Percentiles rank a stretch among this genome's conserved stretches.
Conservation (phyloP, 768 basidiomycete genomes). For the Russula earlei region DNA sequence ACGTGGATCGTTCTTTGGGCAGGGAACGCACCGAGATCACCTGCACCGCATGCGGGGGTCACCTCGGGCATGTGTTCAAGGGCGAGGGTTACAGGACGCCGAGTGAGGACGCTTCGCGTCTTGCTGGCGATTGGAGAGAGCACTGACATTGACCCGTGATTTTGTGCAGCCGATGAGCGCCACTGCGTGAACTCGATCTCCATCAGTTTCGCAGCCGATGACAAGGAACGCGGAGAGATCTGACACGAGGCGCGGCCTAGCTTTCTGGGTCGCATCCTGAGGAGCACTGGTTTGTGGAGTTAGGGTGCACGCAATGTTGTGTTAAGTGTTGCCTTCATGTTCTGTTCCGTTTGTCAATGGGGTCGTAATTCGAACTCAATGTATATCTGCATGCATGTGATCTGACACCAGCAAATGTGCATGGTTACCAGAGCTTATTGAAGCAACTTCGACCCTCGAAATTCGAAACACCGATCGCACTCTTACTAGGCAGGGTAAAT, state of each 20-base stretch:
- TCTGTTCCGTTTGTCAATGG: no score
- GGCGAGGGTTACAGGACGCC: conserved; percentile 79
- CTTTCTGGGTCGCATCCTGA: background rate
- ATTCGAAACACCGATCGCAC: no score
- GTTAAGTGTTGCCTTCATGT: no score
- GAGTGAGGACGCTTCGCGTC: conserved; percentile 32
- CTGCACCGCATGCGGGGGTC: conserved; percentile 85
- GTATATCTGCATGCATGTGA: no score
- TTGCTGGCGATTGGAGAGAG: background rate
- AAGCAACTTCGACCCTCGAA: no score
- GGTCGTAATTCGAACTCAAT: no score
- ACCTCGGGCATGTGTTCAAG: conserved; percentile 93
- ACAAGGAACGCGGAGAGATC: conserved; percentile 3
- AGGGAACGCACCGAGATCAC: conserved; percentile 78
- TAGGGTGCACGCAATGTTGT: background rate
- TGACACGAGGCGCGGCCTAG: background rate
- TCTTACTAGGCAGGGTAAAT: no score
- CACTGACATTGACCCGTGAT: background rate
- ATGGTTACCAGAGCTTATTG: no score
- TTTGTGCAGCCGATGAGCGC: conserved; percentile 56
- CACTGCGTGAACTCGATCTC: conserved; percentile 90
- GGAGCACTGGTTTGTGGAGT: no score
- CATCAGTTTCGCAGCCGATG: conserved; percentile 58
- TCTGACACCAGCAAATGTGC: no score
- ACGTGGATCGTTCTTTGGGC: conserved; percentile 60